phyloP scores from a whole-genome alignment of 1,139 yeast genomes.

The Magnusiomyces fungicola region DNA sequence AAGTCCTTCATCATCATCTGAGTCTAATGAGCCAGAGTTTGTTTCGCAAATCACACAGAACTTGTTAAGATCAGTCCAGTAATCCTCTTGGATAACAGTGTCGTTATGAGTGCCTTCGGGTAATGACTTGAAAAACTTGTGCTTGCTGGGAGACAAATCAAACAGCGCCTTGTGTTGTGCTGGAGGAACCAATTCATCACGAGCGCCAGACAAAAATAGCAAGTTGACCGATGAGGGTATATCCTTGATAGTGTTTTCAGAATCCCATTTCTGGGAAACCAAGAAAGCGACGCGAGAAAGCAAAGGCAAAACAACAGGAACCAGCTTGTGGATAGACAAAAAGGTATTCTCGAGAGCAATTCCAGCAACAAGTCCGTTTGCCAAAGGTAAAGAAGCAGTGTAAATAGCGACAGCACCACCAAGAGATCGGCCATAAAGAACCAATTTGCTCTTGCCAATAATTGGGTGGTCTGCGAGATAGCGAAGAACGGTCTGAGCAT shows the following conservation, averaged over 20 bases:
- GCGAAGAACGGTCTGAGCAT: slow-evolving; percentile 67
- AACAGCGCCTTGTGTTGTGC: slow-evolving; percentile 62
- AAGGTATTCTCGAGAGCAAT: slow-evolving; percentile 83
- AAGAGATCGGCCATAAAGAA: slow-evolving; percentile 80
- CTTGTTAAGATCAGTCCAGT: slow-evolving; percentile 61
- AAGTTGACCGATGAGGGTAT: slow-evolving; percentile 55
- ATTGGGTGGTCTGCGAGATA: slow-evolving; percentile 48
- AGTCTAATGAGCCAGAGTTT: neutral
- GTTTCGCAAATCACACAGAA: slow-evolving; percentile 45
- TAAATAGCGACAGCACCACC: slow-evolving; percentile 95
- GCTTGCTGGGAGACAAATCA: slow-evolving; percentile 28
- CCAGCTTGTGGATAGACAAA: slow-evolving; percentile 65
- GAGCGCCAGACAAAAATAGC: slow-evolving; percentile 62
- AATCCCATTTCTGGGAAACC: slow-evolving; percentile 80
- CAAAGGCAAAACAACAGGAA: slow-evolving; percentile 41
- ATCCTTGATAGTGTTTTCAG: slow-evolving; percentile 51
- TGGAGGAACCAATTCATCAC: slow-evolving; percentile 92
- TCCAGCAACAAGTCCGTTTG: slow-evolving; percentile 47
- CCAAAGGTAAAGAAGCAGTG: slow-evolving; percentile 47
- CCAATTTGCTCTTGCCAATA: slow-evolving; percentile 46
- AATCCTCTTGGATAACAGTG: slow-evolving; percentile 61
- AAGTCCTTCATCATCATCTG: slow-evolving; percentile 8
- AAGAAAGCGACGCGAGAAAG: slow-evolving; percentile 43
- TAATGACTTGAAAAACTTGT: slow-evolving; percentile 41
- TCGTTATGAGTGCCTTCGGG: slow-evolving; percentile 69